Base-by-base conservation (phyloP, 2,329 filamentous ascomycete genomes). In the Trichophyton schoenleinii region DNA sequence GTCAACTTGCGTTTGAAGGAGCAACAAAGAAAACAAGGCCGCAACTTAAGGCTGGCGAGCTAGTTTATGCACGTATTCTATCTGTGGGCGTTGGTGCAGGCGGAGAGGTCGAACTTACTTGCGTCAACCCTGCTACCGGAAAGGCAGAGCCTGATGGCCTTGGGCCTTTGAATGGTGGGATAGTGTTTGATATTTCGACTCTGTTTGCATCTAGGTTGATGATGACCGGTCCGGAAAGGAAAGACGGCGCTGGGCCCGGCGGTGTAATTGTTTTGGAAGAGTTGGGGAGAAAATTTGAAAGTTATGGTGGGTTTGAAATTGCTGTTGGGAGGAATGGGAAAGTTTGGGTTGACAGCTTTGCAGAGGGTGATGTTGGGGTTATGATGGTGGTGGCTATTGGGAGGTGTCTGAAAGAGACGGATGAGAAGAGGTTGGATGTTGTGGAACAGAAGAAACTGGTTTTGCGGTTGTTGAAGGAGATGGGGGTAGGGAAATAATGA, bases 1-100 rank as follows among this genome's bases (percentile, higher is more conserved):
- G 89, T 0, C 88, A 95, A 66, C 81, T 97, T 20, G 84, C 91
- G n/a, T 99, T 99, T 72, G 92, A 97, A 74, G 85, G 86, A 65
- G 94, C 91, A 18, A 90, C 87, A 52, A 94, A 91, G 74, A 97
- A 97, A 77, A 96, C 89, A 2, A 82, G 91, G 1, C 94, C 94
- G 0, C 81, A 89, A 65, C 82, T 97, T 49, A 78, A 80, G 31
- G 70, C 83, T 13, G 90, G 90, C 42, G 85, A 89, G 59, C 77
- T 96, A 31, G 89, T 97, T 41, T 97, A 97, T 76, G 92, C 91
- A 42, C 87, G 92, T 64, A 84, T 99, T 49, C 79, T 83, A 31
- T 83, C 87, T 46, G 87, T 88, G 18, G 87, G 89, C 69, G 85
- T 90, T 28, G 87, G 89, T 70, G 86, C 87, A 65, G 87, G 91